These are phyloP conservation scores for Vachellia pachyceras DNA, from an alignment of 306 rosid genomes.

Conservation along the genomic window DNA sequence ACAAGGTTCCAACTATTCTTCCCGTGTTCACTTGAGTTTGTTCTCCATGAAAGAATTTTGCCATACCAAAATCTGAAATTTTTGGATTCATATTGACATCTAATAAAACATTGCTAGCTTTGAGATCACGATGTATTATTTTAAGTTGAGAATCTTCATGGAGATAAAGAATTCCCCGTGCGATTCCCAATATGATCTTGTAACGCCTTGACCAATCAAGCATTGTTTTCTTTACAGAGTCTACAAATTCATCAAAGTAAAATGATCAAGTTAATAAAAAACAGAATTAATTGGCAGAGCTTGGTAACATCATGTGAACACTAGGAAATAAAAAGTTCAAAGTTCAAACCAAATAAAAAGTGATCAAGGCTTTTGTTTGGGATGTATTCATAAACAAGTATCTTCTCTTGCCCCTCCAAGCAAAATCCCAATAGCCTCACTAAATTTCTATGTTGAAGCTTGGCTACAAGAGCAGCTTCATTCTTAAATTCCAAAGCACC, in stretches of 20 bases:
- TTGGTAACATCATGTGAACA: not conserved
- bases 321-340: not conserved
- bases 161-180: slow-evolving; percentile 65
- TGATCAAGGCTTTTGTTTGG: slow-evolving; percentile 60
- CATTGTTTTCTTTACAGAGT: not conserved
- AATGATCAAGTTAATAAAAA: slow-evolving; percentile 15
- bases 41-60: slow-evolving; percentile 51
- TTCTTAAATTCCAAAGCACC: slow-evolving; percentile 61
- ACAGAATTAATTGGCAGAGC: not conserved
- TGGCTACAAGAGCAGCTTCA: slow-evolving; percentile 57
- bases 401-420: slow-evolving; percentile 58
- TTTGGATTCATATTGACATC: slow-evolving; percentile 62
- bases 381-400: slow-evolving; percentile 62
- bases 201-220: slow-evolving; percentile 61
- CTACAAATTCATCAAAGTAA: slow-evolving; percentile 1
- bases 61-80: slow-evolving; percentile 81
- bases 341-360: slow-evolving; percentile 48
- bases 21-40: slow-evolving; percentile 55
- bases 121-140: slow-evolving; percentile 75
- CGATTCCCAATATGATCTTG: slow-evolving; percentile 59
- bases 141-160: slow-evolving; percentile 69
- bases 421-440: slow-evolving; percentile 65
- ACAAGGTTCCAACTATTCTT: slow-evolving; percentile 70
- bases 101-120: slow-evolving; percentile 65
- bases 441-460: slow-evolving; percentile 63